Percentiles rank a stretch among this genome's conserved stretches.
These are phyloP conservation scores for Stachybotrys chlorohalonatus DNA, from an alignment of 2,329 filamentous ascomycete species.

Conservation along the genomic window DNA sequence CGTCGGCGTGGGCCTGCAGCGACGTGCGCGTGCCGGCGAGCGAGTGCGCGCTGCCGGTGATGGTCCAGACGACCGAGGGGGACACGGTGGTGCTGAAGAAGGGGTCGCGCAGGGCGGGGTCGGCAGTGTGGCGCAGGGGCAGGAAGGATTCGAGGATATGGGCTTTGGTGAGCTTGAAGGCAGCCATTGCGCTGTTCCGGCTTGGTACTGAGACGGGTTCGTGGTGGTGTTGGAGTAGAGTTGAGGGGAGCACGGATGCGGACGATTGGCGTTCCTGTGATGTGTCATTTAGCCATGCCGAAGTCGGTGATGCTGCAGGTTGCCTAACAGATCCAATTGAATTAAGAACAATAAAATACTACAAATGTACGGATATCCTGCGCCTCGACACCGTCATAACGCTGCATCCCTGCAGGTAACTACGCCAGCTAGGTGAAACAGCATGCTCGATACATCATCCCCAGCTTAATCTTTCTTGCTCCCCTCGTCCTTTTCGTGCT, in stretches of 20 bases:
- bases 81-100: conserved; percentile 10
- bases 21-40: conserved; percentile 11
- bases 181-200: no score
- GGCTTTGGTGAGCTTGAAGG: conserved; percentile 12
- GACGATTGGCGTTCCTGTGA: no score
- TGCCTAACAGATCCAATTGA: no score
- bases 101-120: conserved; percentile 5
- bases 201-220: no score
- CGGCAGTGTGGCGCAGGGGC: conserved; percentile 8
- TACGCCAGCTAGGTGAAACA: not conserved
- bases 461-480: conserved; percentile 4
- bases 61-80: conserved; percentile 12
- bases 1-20: conserved; percentile 8
- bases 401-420: no score
- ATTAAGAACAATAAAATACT: no score
- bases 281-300: no score
- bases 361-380: no score
- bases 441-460: not conserved
- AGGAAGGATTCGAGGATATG: conserved; percentile 10
- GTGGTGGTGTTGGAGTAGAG: no score
- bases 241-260: no score
- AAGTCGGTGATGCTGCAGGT: no score
- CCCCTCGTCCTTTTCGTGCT: conserved; percentile 4
- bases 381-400: no score
- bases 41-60: conserved; percentile 13